phyloP scores from a whole-genome alignment of 1,139 yeast genomes.

The Yamadazyma sp. region DNA sequence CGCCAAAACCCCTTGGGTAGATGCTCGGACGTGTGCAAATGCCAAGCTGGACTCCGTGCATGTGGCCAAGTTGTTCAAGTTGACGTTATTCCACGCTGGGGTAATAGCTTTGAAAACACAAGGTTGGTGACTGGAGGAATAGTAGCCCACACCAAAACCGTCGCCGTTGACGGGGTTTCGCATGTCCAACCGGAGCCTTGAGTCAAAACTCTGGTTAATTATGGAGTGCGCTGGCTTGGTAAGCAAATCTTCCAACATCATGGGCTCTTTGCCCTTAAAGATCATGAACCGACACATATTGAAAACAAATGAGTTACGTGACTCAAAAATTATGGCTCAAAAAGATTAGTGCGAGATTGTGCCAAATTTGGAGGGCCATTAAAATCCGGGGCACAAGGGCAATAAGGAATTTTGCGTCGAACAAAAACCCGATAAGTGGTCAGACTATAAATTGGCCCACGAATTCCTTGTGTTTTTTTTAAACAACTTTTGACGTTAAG shows the following conservation, averaged over 20 bases:
- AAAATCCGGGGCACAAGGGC: conserved; percentile 8
- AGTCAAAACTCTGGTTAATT: conserved; percentile 93
- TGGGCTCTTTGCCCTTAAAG: conserved; percentile 65
- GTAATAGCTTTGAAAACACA: conserved; percentile 86
- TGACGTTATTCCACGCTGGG: conserved; percentile 97
- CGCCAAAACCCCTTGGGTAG: conserved; percentile 89
- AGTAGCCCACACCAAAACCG: conserved; percentile 97
- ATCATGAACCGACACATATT: conserved; percentile 52
- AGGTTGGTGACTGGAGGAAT: conserved; percentile 48
- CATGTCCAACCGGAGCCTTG: conserved; percentile 81
- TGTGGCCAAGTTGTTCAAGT: conserved; percentile 78
- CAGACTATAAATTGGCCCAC: conserved; percentile 2
- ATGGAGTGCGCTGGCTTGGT: conserved; percentile 97
- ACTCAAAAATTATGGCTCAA: conserved; percentile 1
- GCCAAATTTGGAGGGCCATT: conserved; percentile 2
- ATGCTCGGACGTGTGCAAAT: conserved; percentile 95
- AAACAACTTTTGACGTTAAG: too few relatives aligned
- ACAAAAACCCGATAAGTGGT: neutral
- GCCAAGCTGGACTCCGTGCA: conserved; percentile 83
- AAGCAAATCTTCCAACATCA: conserved; percentile 78
- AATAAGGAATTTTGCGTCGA: neutral
- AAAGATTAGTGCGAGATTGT: too few relatives aligned
- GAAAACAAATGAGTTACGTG: neutral
- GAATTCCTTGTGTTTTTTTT: neutral
- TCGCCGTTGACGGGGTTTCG: conserved; percentile 95